A percentile compares a stretch with the other conserved stretches of the same genome.
Evolutionary conservation across 257 asterid genomes (phyloP).

Genomic region (Handroanthus guayacan): DNA sequence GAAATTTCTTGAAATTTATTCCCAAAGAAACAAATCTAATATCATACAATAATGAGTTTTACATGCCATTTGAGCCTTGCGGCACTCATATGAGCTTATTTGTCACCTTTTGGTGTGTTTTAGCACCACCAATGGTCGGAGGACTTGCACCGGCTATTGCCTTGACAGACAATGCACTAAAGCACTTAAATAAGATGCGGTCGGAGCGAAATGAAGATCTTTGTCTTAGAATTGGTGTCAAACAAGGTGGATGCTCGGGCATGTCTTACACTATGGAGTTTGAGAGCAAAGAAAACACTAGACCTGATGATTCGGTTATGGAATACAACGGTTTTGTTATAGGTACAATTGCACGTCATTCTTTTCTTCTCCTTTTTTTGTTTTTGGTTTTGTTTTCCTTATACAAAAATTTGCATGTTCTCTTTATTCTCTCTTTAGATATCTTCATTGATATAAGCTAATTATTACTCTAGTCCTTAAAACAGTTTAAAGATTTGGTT

Average conservation of each 20-base stretch:
- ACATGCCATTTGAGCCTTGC: not conserved
- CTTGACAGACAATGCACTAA: slow-evolving; percentile 77
- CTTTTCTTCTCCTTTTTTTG: not conserved
- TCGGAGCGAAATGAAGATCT: slow-evolving; percentile 68
- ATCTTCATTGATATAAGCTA: not conserved
- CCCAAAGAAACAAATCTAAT: not conserved
- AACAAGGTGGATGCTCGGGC: slow-evolving; percentile 99
- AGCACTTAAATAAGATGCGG: slow-evolving; percentile 81
- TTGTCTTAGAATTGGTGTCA: slow-evolving; percentile 92
- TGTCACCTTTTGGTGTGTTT: slow-evolving; percentile 10
- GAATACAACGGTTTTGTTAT: slow-evolving; percentile 85
- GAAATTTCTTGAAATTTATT: not conserved
- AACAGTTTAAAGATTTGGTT: not conserved
- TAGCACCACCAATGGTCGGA: slow-evolving; percentile 72
- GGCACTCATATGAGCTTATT: slow-evolving; percentile 16
- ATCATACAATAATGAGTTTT: not conserved
- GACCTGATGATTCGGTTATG: slow-evolving; percentile 85
- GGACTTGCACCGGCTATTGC: slow-evolving; percentile 84
- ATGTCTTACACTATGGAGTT: slow-evolving; percentile 97
- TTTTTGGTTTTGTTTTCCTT: not conserved
- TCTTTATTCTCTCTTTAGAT: not conserved
- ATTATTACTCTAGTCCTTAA: not conserved
- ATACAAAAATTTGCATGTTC: not conserved
- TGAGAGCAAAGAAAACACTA: slow-evolving; percentile 74
- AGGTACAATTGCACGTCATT: slow-evolving; percentile 49